phyloP scores from a whole-genome alignment of 805 yeast genomes.

The Sugiyamaella smithiae region DNA sequence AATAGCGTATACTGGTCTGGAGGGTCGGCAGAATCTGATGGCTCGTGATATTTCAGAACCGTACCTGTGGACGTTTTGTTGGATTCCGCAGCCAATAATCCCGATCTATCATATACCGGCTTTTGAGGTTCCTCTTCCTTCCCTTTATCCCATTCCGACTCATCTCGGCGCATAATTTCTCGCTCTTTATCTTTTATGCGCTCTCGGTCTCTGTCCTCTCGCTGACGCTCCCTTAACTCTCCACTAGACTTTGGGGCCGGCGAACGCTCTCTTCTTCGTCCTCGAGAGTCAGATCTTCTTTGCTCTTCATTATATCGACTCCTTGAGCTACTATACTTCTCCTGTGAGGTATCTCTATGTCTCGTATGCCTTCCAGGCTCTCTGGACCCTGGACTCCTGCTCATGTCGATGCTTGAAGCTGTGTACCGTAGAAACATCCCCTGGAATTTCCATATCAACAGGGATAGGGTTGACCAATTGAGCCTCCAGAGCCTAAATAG shows the following conservation, averaged over 20 bases:
- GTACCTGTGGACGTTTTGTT: constrained; percentile 32
- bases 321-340: too few relatives aligned
- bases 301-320: too few relatives aligned
- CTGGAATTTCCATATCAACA: too few relatives aligned
- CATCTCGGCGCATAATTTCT: background rate
- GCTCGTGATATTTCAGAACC: constrained; percentile 39
- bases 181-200: background rate
- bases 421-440: too few relatives aligned
- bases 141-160: background rate
- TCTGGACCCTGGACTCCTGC: too few relatives aligned
- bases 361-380: background rate
- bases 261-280: background rate
- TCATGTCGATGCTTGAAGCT: too few relatives aligned
- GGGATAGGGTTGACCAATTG: too few relatives aligned
- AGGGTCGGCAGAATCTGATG: constrained; percentile 31
- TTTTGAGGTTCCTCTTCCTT: background rate
- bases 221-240: background rate
- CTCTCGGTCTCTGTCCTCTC: background rate
- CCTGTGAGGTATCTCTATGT: too few relatives aligned
- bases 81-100: constrained; percentile 40
- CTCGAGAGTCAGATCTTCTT: too few relatives aligned
- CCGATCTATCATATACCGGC: constrained; percentile 39
- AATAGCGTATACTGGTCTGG: constrained; percentile 31
- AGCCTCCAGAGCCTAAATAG: too few relatives aligned
- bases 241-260: background rate